phyloP scores from a whole-genome alignment of 805 yeast species.

The Lipomyces yamanashiensis region DNA sequence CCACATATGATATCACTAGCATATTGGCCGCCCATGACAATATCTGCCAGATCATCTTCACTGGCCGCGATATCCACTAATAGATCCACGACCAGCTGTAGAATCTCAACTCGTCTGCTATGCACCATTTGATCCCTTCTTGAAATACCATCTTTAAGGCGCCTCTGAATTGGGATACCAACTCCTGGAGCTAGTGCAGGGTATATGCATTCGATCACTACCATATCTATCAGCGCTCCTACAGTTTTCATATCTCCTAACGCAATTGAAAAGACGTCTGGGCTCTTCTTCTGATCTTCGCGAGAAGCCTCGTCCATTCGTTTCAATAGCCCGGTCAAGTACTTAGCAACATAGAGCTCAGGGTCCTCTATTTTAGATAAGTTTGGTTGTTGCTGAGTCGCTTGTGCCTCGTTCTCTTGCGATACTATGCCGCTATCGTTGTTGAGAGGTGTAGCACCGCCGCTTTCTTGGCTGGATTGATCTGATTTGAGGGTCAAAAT shows the following conservation, averaged over 20 bases:
- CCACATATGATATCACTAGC: conserved; percentile 41
- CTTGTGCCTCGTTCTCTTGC: background rate
- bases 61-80: conserved; percentile 33
- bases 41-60: conserved; percentile 42
- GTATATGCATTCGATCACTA: conserved; percentile 74
- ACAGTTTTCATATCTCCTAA: conserved; percentile 82
- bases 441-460: background rate
- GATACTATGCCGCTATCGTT: too few relatives aligned
- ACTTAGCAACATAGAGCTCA: conserved; percentile 12
- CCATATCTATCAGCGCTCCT: conserved; percentile 63
- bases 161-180: conserved; percentile 66
- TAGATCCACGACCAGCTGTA: conserved; percentile 26
- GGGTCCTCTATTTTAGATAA: conserved; percentile 4
- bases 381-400: background rate
- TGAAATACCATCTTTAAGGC: conserved; percentile 50
- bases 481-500: background rate
- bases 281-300: conserved; percentile 21
- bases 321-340: conserved; percentile 9
- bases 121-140: background rate
- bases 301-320: conserved; percentile 28
- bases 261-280: conserved; percentile 58
- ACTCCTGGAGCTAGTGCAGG: conserved; percentile 60
- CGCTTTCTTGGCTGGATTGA: background rate
- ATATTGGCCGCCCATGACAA: conserved; percentile 42
- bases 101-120: conserved; percentile 8